Percentiles rank a stretch among this genome's conserved stretches.
Evolutionary conservation across 2,329 filamentous ascomycete genomes (phyloP).

Genomic region (Alternaria arborescens): DNA sequence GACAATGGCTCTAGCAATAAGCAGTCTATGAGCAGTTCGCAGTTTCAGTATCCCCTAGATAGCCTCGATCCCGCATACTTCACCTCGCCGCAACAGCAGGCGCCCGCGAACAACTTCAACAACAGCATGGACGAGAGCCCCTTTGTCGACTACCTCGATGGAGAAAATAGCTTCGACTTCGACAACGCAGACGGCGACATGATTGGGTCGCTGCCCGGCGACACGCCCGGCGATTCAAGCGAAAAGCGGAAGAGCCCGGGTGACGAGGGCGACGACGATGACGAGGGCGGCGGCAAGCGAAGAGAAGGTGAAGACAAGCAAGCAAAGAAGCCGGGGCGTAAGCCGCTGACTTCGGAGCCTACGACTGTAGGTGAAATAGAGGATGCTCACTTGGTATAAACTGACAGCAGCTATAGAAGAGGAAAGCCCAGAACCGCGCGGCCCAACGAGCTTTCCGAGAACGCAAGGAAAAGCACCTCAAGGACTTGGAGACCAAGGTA

Average conservation of each 20-base stretch:
- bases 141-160: constrained; percentile 82
- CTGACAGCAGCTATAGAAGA: constrained; percentile 68
- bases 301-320: constrained; percentile 84
- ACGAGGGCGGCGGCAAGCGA: constrained; percentile 76
- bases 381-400: constrained; percentile 13
- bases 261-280: constrained; percentile 68
- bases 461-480: constrained; percentile 71
- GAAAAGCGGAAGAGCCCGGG: constrained; percentile 77
- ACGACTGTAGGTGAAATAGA: constrained; percentile 77
- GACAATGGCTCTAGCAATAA: constrained; percentile 23
- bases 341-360: constrained; percentile 93
- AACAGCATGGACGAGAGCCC: constrained; percentile 74
- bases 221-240: constrained; percentile 58
- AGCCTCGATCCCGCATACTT: constrained; percentile 49
- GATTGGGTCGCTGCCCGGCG: constrained; percentile 77
- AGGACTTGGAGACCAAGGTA: constrained; percentile 74
- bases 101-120: constrained; percentile 56
- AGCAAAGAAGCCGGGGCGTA: constrained; percentile 94
- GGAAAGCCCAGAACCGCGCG: constrained; percentile 79
- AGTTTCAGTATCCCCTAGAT: constrained; percentile 46
- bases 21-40: constrained; percentile 30
- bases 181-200: constrained; percentile 71
- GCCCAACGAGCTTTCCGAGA: constrained; percentile 69
- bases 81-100: constrained; percentile 49
- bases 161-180: constrained; percentile 79